These are phyloP conservation scores for Boletus sensibilis DNA, from an alignment of 768 basidiomycete genomes.

Conservation along the genomic window DNA sequence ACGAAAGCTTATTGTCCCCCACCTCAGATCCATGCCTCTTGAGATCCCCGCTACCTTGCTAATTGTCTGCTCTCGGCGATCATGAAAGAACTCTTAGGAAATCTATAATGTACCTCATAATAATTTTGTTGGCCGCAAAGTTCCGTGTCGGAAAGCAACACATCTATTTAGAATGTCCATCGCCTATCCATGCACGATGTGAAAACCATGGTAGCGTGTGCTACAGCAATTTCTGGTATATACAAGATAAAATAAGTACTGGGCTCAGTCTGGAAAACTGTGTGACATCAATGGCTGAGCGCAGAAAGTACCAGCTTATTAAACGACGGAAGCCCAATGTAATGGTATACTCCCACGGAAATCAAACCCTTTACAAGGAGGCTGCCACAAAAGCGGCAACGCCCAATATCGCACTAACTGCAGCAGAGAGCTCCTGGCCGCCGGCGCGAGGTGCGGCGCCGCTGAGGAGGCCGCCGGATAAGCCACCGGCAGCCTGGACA, in stretches of 20 bases:
- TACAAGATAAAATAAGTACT: slow-evolving; percentile 16
- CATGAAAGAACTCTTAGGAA: not conserved
- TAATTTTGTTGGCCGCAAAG: not conserved
- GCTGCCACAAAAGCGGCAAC: slow-evolving; percentile 34
- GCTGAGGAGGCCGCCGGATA: slow-evolving; percentile 40
- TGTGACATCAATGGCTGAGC: slow-evolving; percentile 11
- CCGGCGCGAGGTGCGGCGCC: slow-evolving; percentile 27
- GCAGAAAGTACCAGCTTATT: slow-evolving; percentile 22
- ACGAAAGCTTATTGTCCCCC: slow-evolving; percentile 9
- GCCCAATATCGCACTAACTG: slow-evolving; percentile 34
- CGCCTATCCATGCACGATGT: not conserved
- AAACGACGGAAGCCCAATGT: slow-evolving; percentile 19
- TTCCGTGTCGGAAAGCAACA: slow-evolving; percentile 2
- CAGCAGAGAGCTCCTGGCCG: slow-evolving; percentile 27
- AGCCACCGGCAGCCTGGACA: slow-evolving; percentile 66
- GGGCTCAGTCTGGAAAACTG: slow-evolving; percentile 6
- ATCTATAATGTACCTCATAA: slow-evolving; percentile 3
- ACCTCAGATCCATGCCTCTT: slow-evolving; percentile 9
- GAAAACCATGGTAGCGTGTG: slow-evolving; percentile 4
- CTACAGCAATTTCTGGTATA: slow-evolving; percentile 20
- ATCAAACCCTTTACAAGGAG: slow-evolving; percentile 23
- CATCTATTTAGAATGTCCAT: slow-evolving; percentile 2
- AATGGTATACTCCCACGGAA: slow-evolving; percentile 16
- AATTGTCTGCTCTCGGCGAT: slow-evolving; percentile 9
- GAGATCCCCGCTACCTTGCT: slow-evolving; percentile 23